phyloP scores from a whole-genome alignment of 306 rosid genomes.

The Canavalia gladiata region DNA sequence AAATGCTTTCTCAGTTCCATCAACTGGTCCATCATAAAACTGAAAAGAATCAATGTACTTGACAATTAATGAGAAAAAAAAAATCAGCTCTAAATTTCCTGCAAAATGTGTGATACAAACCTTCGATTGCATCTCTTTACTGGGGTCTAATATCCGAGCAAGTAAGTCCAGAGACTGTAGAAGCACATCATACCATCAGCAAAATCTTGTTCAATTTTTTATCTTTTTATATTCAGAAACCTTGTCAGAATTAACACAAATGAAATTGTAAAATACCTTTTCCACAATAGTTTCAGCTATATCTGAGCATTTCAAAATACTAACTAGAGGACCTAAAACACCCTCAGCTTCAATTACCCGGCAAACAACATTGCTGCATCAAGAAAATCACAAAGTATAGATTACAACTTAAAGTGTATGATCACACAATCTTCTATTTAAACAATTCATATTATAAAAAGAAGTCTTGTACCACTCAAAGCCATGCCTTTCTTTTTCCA shows the following conservation, averaged over 20 bases:
- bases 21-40: slow-evolving; percentile 77
- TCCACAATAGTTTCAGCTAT: slow-evolving; percentile 58
- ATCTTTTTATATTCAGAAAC: slow-evolving; percentile 13
- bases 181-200: slow-evolving; percentile 50
- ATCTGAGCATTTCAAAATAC: slow-evolving; percentile 62
- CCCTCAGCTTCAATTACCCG: slow-evolving; percentile 77
- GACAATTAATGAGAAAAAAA: slow-evolving; percentile 49
- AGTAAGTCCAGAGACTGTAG: slow-evolving; percentile 73
- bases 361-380: slow-evolving; percentile 78
- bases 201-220: slow-evolving; percentile 32
- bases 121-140: slow-evolving; percentile 81
- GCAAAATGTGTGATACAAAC: slow-evolving; percentile 58
- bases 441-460: slow-evolving; percentile 4
- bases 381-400: slow-evolving; percentile 37
- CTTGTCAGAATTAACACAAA: slow-evolving; percentile 25
- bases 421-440: slow-evolving; percentile 28
- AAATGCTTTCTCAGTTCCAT: slow-evolving; percentile 55
- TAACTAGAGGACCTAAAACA: slow-evolving; percentile 66
- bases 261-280: slow-evolving; percentile 62
- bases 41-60: slow-evolving; percentile 66
- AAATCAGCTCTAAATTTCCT: slow-evolving; percentile 38
- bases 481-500: slow-evolving; percentile 8
- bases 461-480: slow-evolving; percentile 10
- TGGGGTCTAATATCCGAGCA: slow-evolving; percentile 79
- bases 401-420: slow-evolving; percentile 26